A percentile compares a stretch with the other conserved stretches of the same genome.
Conservation (phyloP, 106 monocot species). For the Posidonia australis region DNA sequence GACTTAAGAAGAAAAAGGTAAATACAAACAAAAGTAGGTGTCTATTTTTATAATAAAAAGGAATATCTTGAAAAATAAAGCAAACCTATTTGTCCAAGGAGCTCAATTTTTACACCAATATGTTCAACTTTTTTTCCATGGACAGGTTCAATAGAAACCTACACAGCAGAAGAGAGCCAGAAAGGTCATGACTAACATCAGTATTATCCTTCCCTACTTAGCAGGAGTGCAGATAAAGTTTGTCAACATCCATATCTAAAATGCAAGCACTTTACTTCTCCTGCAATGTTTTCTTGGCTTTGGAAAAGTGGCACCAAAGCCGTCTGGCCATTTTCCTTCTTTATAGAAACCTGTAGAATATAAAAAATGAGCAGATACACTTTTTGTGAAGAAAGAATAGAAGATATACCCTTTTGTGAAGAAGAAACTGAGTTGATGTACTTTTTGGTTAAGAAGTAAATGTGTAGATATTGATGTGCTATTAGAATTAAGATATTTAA, state of each 20-base stretch:
- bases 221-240: neutral
- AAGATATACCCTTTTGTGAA: no score
- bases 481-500: no score
- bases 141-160: slow-evolving; percentile 78
- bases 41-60: no score
- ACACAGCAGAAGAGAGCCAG: slow-evolving; percentile 5
- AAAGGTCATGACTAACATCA: neutral
- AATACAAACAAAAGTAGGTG: neutral
- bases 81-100: slow-evolving; percentile 92
- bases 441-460: no score
- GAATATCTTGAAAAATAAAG: neutral
- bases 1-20: neutral
- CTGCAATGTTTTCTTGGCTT: slow-evolving; percentile 76
- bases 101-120: slow-evolving; percentile 84
- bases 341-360: slow-evolving; percentile 55
- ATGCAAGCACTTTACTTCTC: slow-evolving; percentile 42
- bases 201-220: neutral
- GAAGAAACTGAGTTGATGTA: no score
- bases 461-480: no score
- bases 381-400: neutral
- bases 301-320: slow-evolving; percentile 77
- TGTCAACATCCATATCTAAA: neutral
- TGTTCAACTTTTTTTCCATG: slow-evolving; percentile 94
- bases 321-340: slow-evolving; percentile 86
- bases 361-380: neutral